A percentile compares a stretch with the other conserved stretches of the same genome.
Evolutionary conservation across 805 yeast genomes (phyloP).

Genomic region (Huiozyma naganishii): DNA sequence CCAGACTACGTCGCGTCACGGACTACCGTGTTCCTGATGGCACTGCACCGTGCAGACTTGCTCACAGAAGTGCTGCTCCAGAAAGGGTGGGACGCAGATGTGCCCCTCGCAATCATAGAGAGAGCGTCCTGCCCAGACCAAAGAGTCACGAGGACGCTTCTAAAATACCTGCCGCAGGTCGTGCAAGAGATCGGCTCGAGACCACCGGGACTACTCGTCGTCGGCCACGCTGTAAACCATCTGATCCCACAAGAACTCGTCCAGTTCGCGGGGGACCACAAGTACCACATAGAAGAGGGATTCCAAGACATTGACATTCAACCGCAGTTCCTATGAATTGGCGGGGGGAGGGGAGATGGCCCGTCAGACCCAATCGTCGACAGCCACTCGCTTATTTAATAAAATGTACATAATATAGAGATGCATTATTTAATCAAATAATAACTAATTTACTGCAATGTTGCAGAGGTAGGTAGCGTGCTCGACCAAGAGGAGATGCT

Average conservation of each 20-base stretch:
- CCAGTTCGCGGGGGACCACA: conserved; percentile 16
- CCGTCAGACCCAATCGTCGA: too few relatives aligned
- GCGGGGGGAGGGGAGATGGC: too few relatives aligned
- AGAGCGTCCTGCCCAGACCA: conserved; percentile 93
- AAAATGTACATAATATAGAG: background rate
- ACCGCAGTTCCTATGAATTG: too few relatives aligned
- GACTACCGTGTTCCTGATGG: conserved; percentile 84
- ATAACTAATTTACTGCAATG: background rate
- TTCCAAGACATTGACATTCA: conserved; percentile 12
- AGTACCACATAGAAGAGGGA: conserved; percentile 29
- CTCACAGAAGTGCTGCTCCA: conserved; percentile 43
- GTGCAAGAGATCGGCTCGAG: conserved; percentile 70
- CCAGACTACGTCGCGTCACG: conserved; percentile 66
- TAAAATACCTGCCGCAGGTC: conserved; percentile 59
- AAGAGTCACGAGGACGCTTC: conserved; percentile 64
- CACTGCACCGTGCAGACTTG: conserved; percentile 56
- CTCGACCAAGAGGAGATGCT: conserved; percentile 2
- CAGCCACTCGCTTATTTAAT: background rate
- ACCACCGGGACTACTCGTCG: conserved; percentile 84
- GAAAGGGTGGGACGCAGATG: conserved; percentile 52
- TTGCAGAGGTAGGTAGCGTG: too few relatives aligned
- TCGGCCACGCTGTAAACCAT: conserved; percentile 69
- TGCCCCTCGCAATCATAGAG: conserved; percentile 81
- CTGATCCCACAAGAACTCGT: conserved; percentile 10
- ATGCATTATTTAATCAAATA: background rate